phyloP scores from a whole-genome alignment of 192 early-diverging fungal genomes.

The Backusella luteola region DNA sequence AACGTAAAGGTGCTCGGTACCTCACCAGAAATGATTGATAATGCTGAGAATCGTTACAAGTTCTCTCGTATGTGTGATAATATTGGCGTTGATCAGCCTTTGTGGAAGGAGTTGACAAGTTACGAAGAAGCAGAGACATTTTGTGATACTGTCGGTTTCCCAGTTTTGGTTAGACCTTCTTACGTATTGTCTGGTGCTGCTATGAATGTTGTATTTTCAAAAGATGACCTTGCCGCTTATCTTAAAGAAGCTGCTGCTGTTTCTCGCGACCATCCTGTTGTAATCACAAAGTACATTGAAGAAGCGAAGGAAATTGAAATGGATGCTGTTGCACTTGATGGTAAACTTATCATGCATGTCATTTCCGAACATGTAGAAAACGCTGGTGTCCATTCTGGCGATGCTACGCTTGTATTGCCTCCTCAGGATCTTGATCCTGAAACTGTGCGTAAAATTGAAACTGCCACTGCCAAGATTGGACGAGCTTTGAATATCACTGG shows the following conservation, averaged over 20 bases:
- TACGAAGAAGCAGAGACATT: constrained; percentile 84
- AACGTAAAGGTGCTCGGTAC: constrained; percentile 95
- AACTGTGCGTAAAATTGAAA: constrained; percentile 91
- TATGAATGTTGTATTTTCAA: constrained; percentile 94
- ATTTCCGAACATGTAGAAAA: constrained; percentile 99
- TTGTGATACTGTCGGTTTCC: constrained; percentile 87
- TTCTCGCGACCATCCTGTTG: constrained; percentile 92
- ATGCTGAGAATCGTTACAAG: constrained; percentile 96
- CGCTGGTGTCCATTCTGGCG: constrained; percentile 98
- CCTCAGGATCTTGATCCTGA: constrained; percentile 94
- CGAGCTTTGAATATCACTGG: constrained; percentile 95
- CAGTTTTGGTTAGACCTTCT: constrained; percentile 95
- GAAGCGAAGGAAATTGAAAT: constrained; percentile 99
- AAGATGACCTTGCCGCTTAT: constrained; percentile 80
- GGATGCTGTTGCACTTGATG: constrained; percentile 95
- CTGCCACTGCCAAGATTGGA: constrained; percentile 89
- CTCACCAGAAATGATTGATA: constrained; percentile 95
- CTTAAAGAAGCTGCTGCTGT: constrained; percentile 89
- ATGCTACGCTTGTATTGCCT: constrained; percentile 93
- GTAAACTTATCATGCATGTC: constrained; percentile 92
- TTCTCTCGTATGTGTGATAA: constrained; percentile 96
- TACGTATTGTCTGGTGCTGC: constrained; percentile 99
- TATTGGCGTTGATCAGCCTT: constrained; percentile 96
- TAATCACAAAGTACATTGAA: constrained; percentile 98
- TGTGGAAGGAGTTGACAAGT: constrained; percentile 94